Percentiles rank a stretch among this genome's conserved stretches.
Conservation (phyloP, 257 asterid species). For the Buddleja alternifolia region DNA sequence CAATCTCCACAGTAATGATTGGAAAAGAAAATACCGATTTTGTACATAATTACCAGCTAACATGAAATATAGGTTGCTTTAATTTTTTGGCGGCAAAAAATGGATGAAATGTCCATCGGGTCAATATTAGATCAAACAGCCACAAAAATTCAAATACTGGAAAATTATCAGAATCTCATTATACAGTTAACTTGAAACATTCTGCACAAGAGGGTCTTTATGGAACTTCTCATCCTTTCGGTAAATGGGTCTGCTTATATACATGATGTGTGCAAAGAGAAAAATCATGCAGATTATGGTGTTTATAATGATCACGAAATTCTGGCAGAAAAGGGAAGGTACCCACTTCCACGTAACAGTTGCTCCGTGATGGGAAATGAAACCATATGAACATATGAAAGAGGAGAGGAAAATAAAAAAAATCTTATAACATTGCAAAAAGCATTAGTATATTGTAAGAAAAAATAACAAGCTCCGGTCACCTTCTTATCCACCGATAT, state of each 20-base stretch:
- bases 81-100: neutral
- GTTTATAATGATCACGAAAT: neutral
- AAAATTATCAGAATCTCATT: neutral
- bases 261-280: neutral
- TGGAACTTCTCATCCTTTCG: neutral
- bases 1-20: neutral
- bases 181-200: neutral
- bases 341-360: slow-evolving; percentile 10
- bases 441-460: neutral
- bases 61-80: neutral
- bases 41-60: neutral
- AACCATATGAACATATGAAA: neutral
- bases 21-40: neutral
- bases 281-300: neutral
- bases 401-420: neutral
- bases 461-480: slow-evolving; percentile 23
- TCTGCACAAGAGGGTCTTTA: neutral
- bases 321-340: neutral
- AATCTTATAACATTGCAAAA: neutral
- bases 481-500: slow-evolving; percentile 92
- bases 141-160: neutral
- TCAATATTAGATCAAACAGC: neutral
- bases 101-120: neutral
- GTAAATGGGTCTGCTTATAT: neutral
- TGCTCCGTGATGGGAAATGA: neutral